Conservation (phyloP, 2,329 filamentous ascomycete species). For the Colletotrichum echinochloae region DNA sequence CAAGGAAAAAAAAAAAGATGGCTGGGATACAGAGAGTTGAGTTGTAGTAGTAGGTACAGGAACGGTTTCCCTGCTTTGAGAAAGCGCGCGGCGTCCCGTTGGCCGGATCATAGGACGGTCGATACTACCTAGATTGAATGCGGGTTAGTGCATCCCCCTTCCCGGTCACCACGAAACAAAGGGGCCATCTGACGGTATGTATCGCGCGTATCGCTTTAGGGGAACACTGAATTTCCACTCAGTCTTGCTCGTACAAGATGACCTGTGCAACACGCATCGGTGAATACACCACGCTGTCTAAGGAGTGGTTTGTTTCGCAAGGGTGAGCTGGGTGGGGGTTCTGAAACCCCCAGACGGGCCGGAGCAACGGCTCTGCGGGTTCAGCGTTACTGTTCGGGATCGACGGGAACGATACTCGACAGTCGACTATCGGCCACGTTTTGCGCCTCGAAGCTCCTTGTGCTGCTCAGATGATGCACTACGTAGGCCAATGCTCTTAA, state of each 20-base stretch:
- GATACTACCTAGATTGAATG: not conserved
- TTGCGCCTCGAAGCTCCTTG: not conserved
- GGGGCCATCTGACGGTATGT: slow-evolving; percentile 9
- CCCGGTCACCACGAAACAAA: slow-evolving; percentile 28
- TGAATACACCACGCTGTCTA: slow-evolving; percentile 41
- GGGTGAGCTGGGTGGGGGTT: slow-evolving; percentile 20
- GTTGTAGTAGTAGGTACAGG: slow-evolving; percentile 1
- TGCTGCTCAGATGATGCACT: not conserved
- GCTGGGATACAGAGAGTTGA: slow-evolving; percentile 42
- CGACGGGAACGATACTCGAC: slow-evolving; percentile 20
- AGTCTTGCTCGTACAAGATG: slow-evolving; percentile 27
- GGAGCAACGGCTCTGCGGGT: slow-evolving; percentile 22
- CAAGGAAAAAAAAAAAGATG: slow-evolving; percentile 46
- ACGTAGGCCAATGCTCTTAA: not conserved
- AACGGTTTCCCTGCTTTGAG: slow-evolving; percentile 38
- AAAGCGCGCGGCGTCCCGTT: slow-evolving; percentile 32
- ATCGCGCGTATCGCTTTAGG: not conserved
- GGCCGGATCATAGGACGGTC: slow-evolving; percentile 24
- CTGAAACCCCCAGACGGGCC: slow-evolving; percentile 35
- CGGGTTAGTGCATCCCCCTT: slow-evolving; percentile 1
- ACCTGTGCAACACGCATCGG: slow-evolving; percentile 39
- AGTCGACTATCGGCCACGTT: slow-evolving; percentile 17
- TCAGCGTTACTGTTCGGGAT: slow-evolving; percentile 19
- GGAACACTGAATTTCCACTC: slow-evolving; percentile 18
- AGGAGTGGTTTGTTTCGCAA: slow-evolving; percentile 32